phyloP scores from a whole-genome alignment of 805 yeast genomes.

The Grigorovia yakushimaensis region DNA sequence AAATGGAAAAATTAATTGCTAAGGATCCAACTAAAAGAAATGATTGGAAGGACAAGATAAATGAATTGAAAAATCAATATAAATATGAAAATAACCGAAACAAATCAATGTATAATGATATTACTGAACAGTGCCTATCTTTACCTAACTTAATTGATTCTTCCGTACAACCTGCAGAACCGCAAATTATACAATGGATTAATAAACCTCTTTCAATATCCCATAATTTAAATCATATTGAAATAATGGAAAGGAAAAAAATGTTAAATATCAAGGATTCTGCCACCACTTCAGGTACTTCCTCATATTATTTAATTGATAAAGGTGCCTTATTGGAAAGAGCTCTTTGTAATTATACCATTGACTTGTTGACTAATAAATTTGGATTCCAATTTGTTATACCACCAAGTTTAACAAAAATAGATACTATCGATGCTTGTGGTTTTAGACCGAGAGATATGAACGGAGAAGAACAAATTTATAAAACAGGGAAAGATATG shows the following conservation, averaged over 20 bases:
- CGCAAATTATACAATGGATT: constrained; percentile 42
- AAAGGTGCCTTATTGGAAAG: constrained; percentile 86
- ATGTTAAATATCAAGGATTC: constrained; percentile 66
- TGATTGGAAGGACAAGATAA: constrained; percentile 7
- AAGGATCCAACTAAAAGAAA: neutral
- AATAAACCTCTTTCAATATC: constrained; percentile 27
- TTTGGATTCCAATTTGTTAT: constrained; percentile 59
- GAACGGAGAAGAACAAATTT: constrained; percentile 78
- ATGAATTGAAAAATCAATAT: constrained; percentile 19
- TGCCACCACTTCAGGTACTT: constrained; percentile 62
- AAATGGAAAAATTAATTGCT: constrained; percentile 21
- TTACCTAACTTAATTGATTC: constrained; percentile 57
- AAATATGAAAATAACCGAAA: constrained; percentile 12
- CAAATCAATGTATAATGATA: constrained; percentile 27
- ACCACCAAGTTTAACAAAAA: constrained; percentile 81
- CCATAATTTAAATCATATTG: constrained; percentile 40
- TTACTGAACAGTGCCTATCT: constrained; percentile 35
- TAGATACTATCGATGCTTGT: constrained; percentile 74
- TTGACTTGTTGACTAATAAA: constrained; percentile 47
- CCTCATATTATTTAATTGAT: constrained; percentile 77
- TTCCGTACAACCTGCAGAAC: constrained; percentile 34
- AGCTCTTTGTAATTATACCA: constrained; percentile 75
- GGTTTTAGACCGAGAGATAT: constrained; percentile 92
- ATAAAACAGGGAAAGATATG: constrained; percentile 45
- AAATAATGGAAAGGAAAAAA: constrained; percentile 56